Conservation (phyloP, 192 early-diverging fungal genomes). For the Linderina pennispora region DNA sequence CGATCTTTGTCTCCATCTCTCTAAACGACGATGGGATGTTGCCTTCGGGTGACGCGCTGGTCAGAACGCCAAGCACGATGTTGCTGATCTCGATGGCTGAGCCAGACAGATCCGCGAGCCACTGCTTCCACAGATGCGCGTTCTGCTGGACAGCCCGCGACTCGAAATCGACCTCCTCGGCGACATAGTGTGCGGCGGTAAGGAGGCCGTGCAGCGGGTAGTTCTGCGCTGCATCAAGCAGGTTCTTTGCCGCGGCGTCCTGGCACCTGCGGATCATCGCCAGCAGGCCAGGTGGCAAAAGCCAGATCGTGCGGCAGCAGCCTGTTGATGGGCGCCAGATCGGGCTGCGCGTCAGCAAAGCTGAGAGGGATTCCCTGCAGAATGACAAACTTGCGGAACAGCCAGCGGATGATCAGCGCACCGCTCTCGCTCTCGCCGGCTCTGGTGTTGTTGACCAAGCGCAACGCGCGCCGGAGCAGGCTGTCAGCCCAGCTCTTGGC, state of each 20-base stretch:
- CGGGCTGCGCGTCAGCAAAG: neutral
- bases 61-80: constrained; percentile 63
- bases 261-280: constrained; percentile 11
- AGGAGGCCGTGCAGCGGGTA: constrained; percentile 56
- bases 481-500: constrained; percentile 30
- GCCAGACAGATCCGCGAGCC: constrained; percentile 41
- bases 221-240: constrained; percentile 46
- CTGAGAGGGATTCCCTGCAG: constrained; percentile 25
- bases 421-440: constrained; percentile 81
- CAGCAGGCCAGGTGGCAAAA: constrained; percentile 24
- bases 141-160: constrained; percentile 39
- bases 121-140: constrained; percentile 44
- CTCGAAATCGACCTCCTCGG: constrained; percentile 54
- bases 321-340: neutral
- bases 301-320: constrained; percentile 3
- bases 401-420: constrained; percentile 67
- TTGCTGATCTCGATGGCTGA: constrained; percentile 52
- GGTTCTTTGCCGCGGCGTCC: constrained; percentile 36
- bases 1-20: constrained; percentile 55
- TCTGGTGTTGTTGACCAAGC: constrained; percentile 57
- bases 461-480: constrained; percentile 57
- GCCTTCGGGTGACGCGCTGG: constrained; percentile 82
- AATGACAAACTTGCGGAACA: constrained; percentile 74
- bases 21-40: constrained; percentile 76
- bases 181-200: constrained; percentile 53